Conservation (phyloP, 2,329 filamentous ascomycete species). For the Exophiala aquamarina region DNA sequence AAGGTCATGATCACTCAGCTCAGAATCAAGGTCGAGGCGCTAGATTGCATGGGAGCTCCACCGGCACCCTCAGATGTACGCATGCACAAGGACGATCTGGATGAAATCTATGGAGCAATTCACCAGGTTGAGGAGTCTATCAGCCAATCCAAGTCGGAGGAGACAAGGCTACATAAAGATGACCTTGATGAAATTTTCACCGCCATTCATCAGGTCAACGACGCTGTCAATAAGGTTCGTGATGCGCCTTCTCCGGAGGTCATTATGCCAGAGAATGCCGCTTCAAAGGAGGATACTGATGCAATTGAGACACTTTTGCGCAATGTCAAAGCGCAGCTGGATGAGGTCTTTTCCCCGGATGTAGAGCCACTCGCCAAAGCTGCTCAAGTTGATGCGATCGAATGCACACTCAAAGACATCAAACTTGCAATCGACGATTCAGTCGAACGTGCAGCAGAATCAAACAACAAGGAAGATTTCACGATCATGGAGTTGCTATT, state of each 20-base stretch:
- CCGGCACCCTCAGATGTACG: slow-evolving; percentile 40
- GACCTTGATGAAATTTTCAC: slow-evolving; percentile 47
- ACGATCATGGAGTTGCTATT: slow-evolving; percentile 74
- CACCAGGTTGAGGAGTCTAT: slow-evolving; percentile 56
- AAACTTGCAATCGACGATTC: slow-evolving; percentile 69
- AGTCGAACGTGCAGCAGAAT: slow-evolving; percentile 64
- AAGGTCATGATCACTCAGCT: slow-evolving; percentile 81
- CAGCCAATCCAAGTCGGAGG: slow-evolving; percentile 13
- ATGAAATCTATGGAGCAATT: slow-evolving; percentile 46
- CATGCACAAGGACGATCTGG: slow-evolving; percentile 48
- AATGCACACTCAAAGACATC: slow-evolving; percentile 71
- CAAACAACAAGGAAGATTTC: slow-evolving; percentile 77
- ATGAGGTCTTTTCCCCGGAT: slow-evolving; percentile 69
- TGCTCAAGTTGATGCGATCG: slow-evolving; percentile 61
- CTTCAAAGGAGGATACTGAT: slow-evolving; percentile 79
- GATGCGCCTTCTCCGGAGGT: slow-evolving; percentile 39
- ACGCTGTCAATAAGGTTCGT: slow-evolving; percentile 49
- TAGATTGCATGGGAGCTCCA: slow-evolving; percentile 59
- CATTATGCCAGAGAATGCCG: slow-evolving; percentile 49
- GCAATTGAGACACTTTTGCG: slow-evolving; percentile 87
- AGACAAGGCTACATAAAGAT: slow-evolving; percentile 45
- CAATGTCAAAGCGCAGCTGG: slow-evolving; percentile 84
- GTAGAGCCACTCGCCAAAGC: slow-evolving; percentile 67
- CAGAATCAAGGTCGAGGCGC: slow-evolving; percentile 77
- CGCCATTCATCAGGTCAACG: slow-evolving; percentile 55